Evolutionary conservation across 495 filamentous ascomycete species (phyloP), one percentile per base, ranked within the genome.

Genomic region (Neurospora intermedia): DNA sequence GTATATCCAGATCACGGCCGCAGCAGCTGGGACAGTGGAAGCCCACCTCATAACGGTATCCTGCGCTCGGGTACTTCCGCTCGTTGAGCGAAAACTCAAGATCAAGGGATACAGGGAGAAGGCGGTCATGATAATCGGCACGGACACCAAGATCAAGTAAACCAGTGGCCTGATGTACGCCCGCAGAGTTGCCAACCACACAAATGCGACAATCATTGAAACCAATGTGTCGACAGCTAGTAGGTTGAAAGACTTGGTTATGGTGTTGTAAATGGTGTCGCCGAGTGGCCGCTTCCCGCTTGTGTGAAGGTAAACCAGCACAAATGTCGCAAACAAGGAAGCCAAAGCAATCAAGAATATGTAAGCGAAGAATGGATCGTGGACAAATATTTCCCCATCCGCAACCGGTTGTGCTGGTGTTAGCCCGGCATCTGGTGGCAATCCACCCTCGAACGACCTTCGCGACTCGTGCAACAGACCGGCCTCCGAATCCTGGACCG

Each of bases 21-120:
- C 86, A 35, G 92, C 75, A 23, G 89, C 90, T 0, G 96, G 96
- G 15, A 96, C 83, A 70, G 91, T 83, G 31, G 94, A 91, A 2
- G 92, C 87, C 88, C 92, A 97, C 69, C 96, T 88, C 95, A 99
- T 98, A 1, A 89, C 89, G 73, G 88, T 89, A 77, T 97, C 96
- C 80, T 99, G 96, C 43, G 93, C 70, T 76, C 89, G 92, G 18
- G 87, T 79, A 48, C 91, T 93, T 73, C 91, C 85, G 81, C 86
- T 89, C 66, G 83, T 78, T 18, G 92, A 91, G 79, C 92, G 89
- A 81, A 92, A 98, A 80, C 94, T 97, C 71, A 92, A 92, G 73
- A 97, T 88, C 75, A 99, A 90, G 4, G 96, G 92, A 80, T 97
- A 98, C 23, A 98, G 80, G 27, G 92, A 94, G 79, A 98, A 97